Evolutionary conservation across 768 basidiomycete species (phyloP).

Genomic region (Ramaria rubella): DNA sequence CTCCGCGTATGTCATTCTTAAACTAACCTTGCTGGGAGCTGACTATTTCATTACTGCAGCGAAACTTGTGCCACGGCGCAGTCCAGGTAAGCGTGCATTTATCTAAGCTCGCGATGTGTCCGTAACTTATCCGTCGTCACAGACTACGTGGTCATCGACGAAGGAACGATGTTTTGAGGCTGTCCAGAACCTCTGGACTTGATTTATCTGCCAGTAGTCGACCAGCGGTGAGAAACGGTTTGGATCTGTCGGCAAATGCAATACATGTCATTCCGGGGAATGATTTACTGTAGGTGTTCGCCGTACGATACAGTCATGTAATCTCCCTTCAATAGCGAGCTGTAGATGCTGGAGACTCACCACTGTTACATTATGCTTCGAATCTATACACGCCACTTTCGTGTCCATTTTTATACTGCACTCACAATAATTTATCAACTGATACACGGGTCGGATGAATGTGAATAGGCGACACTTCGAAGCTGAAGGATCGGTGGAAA

Average conservation of each 20-base stretch:
- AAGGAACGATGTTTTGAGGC: background rate
- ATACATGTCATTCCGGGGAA: background rate
- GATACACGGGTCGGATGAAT: no score
- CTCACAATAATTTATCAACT: no score
- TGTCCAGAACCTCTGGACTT: background rate
- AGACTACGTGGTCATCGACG: conserved; percentile 11
- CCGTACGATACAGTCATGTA: background rate
- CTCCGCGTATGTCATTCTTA: conserved; percentile 8
- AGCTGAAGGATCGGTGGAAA: background rate
- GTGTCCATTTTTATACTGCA: no score
- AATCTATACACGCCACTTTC: no score
- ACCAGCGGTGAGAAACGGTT: background rate
- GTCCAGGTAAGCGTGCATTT: background rate
- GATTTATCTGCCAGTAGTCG: background rate
- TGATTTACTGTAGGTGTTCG: background rate
- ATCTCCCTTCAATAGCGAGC: background rate
- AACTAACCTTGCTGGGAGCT: background rate
- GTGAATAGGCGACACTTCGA: no score
- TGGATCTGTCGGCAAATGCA: background rate
- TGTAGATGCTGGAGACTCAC: background rate
- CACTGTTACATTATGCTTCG: background rate
- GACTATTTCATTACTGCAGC: background rate
- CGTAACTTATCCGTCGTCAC: background rate
- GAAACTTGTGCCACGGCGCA: conserved; percentile 4
- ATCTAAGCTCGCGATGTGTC: background rate